Percentiles rank a stretch among this genome's conserved stretches.
These are phyloP conservation scores for Pythium scleroteichum DNA, from an alignment of 352 stramenopile species.

Conservation along the genomic window DNA sequence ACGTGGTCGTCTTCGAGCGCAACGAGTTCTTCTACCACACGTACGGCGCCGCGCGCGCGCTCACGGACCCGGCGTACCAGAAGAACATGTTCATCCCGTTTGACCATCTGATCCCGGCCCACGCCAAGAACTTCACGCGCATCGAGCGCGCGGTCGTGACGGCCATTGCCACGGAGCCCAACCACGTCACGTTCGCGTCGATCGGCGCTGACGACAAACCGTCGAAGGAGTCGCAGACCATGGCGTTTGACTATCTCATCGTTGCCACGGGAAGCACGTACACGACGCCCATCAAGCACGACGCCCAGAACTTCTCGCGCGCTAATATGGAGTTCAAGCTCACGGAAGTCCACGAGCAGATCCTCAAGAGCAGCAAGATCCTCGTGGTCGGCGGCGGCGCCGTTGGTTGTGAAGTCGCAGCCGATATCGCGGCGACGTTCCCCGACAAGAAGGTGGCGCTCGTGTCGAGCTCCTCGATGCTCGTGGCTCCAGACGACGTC, in stretches of 20 bases:
- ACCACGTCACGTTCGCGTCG: no score
- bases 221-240: neutral
- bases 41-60: conserved; percentile 48
- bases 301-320: conserved; percentile 22
- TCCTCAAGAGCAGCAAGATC: conserved; percentile 41
- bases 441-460: conserved; percentile 62
- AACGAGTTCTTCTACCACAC: conserved; percentile 50
- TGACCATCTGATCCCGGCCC: conserved; percentile 48
- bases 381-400: conserved; percentile 56
- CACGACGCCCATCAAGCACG: conserved; percentile 56
- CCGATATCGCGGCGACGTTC: conserved; percentile 57
- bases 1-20: conserved; percentile 68
- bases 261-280: conserved; percentile 64
- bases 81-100: conserved; percentile 43
- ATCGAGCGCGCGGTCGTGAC: conserved; percentile 26
- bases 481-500: conserved; percentile 43
- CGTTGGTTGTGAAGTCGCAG: conserved; percentile 60
- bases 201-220: no score
- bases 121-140: conserved; percentile 9
- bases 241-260: conserved; percentile 62
- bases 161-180: no score
- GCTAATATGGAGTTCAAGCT: conserved; percentile 35
- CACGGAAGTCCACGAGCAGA: conserved; percentile 30
- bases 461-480: conserved; percentile 35
- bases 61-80: conserved; percentile 46